Evolutionary conservation across 23 red algal genomes (phyloP).

Genomic region (Cyanidium caldarium): DNA sequence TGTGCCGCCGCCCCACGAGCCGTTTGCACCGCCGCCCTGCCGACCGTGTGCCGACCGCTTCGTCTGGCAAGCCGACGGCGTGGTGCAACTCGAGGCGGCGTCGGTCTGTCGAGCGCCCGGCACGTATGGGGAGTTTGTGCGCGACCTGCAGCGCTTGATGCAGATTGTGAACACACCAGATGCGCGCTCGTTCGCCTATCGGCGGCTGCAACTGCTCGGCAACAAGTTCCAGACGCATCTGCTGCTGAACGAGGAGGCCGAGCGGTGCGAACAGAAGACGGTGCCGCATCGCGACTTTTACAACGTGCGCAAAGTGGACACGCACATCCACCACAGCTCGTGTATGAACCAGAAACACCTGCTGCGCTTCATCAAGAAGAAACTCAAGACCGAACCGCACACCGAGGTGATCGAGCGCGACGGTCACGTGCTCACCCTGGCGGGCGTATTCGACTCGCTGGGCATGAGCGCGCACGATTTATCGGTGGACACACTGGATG

Average conservation of each 20-base stretch:
- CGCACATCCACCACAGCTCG: conserved; percentile 39
- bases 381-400: conserved; percentile 30
- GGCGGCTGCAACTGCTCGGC: conserved; percentile 9
- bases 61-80: conserved; percentile 1
- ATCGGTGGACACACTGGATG: conserved; percentile 82
- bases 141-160: conserved; percentile 41
- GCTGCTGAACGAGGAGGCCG: conserved; percentile 26
- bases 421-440: conserved; percentile 34
- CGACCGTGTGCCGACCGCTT: no score
- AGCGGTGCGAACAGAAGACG: conserved; percentile 35
- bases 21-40: conserved; percentile 20
- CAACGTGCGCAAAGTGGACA: conserved; percentile 88
- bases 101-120: neutral
- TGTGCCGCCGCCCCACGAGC: conserved; percentile 66
- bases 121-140: conserved; percentile 26
- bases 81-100: neutral
- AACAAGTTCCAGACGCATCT: conserved; percentile 4
- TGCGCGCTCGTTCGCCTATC: conserved; percentile 44
- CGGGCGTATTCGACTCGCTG: conserved; percentile 60
- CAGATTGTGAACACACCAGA: conserved; percentile 56
- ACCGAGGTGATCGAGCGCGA: conserved; percentile 1
- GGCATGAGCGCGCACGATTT: conserved; percentile 62
- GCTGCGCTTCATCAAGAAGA: conserved; percentile 89
- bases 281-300: conserved; percentile 95
- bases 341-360: conserved; percentile 95